phyloP scores from a whole-genome alignment of 805 yeast species.

The Kuraishia floccosa region DNA sequence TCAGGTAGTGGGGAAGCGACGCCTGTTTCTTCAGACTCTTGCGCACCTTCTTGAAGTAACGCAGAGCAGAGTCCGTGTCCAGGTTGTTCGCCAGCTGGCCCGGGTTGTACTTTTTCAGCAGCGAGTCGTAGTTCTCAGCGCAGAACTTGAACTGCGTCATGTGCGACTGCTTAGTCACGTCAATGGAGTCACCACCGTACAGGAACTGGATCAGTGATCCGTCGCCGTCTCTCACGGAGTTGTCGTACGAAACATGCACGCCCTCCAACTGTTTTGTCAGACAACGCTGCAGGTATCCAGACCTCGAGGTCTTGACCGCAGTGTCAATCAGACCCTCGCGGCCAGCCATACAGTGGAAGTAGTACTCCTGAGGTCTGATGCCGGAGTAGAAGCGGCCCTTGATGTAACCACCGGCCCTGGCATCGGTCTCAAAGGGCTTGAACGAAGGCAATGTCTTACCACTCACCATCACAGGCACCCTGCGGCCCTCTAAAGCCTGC shows the following conservation, averaged over 20 bases:
- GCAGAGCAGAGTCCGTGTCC: constrained; percentile 74
- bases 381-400: constrained; percentile 97
- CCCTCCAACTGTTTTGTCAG: constrained; percentile 97
- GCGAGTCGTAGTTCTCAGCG: constrained; percentile 78
- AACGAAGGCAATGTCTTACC: constrained; percentile 97
- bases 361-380: constrained; percentile 95
- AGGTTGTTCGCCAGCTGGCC: constrained; percentile 57
- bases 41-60: constrained; percentile 71
- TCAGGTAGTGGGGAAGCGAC: constrained; percentile 51
- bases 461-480: constrained; percentile 98
- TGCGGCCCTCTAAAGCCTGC: constrained; percentile 97
- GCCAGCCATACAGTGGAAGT: constrained; percentile 99
- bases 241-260: constrained; percentile 88
- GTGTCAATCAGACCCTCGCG: constrained; percentile 99
- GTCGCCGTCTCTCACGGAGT: constrained; percentile 91
- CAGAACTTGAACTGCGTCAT: constrained; percentile 92
- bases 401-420: constrained; percentile 97
- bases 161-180: constrained; percentile 89
- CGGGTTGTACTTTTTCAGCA: constrained; percentile 80
- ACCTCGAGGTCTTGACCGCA: constrained; percentile 98
- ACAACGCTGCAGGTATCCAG: constrained; percentile 98
- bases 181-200: constrained; percentile 96
- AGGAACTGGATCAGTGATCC: constrained; percentile 89
- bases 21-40: constrained; percentile 60
- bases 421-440: constrained; percentile 93